Base-by-base conservation (phyloP, 257 asterid genomes). In the Fraxinus pennsylvanica region DNA sequence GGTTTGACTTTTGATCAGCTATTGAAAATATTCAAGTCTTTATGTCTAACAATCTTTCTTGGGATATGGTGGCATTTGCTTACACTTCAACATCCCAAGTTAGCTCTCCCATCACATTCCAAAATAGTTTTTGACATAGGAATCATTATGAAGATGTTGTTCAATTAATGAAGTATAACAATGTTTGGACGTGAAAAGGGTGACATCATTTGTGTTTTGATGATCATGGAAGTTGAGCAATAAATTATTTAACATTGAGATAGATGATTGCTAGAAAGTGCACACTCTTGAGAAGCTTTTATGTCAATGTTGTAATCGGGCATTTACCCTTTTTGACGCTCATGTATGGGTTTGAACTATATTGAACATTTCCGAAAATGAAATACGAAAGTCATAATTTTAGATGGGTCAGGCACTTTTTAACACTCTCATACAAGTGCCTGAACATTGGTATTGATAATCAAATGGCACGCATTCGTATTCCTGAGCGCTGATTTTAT, bases 1-100 rank as follows among this genome's bases (percentile, higher is more conserved):
- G 99, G 99, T 93, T 81, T n/a, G 61, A 41, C 43, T 21, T 68
- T 36, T 73, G 68, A 73, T 73, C 33, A 41, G 27, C 68, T 59
- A 74, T 75, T 27, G 54, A 15, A 21, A 81, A 73, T 35, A 14
- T 2, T 38, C n/a, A 30, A 78, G 29, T 73, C 71, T 45, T 35
- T 22, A 70, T 30, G 33, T 71, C 61, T 8, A 8, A 39, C 43
- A 70, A 68, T 78, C 10, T 22, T 25, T 43, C 52, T 39, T 45
- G 65, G 68, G 61, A 22, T 57, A 25, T 25, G 33, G 5, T 10
- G 32, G 68, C 68, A 61, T 61, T 25, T 61, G 33, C 30, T 22
- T 21, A 25, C 68, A 22, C 33, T 22, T 61, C 32, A 25, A 21
- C 27, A 30, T 61, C 17, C 5, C 33, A 22, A 61, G 65, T 57